phyloP scores from a whole-genome alignment of 441 rosid species.

The Euphorbia celastroides region DNA sequence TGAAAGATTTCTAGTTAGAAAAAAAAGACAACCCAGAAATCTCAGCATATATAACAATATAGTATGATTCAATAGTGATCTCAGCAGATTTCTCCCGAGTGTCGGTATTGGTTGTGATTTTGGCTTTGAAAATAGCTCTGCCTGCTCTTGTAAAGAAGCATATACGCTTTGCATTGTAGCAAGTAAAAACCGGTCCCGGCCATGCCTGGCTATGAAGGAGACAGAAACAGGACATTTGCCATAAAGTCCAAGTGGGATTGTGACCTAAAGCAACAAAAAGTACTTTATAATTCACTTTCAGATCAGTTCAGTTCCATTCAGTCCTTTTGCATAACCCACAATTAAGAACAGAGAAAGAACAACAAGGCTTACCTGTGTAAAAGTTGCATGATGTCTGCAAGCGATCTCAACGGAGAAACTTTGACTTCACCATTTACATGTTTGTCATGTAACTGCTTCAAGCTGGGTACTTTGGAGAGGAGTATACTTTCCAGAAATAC shows the following conservation, averaged over 20 bases:
- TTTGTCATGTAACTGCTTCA: constrained; percentile 53
- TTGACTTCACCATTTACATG: constrained; percentile 42
- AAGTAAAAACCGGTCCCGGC: constrained; percentile 87
- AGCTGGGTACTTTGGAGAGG: constrained; percentile 72
- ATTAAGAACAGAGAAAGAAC: not conserved
- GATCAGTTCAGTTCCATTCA: too few relatives aligned
- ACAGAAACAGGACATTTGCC: too few relatives aligned
- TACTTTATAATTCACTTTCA: constrained; percentile 5
- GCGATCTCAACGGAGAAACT: constrained; percentile 41
- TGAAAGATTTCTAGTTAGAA: constrained; percentile 46
- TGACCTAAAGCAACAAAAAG: constrained; percentile 51
- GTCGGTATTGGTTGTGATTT: constrained; percentile 38
- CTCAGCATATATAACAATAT: not conserved
- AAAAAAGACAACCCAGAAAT: not conserved
- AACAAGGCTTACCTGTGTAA: constrained; percentile 54
- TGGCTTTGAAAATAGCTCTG: constrained; percentile 40
- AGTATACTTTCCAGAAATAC: constrained; percentile 57
- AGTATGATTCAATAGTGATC: constrained; percentile 34
- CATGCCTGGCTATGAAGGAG: constrained; percentile 81
- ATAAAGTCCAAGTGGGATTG: too few relatives aligned
- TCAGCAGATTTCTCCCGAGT: constrained; percentile 62
- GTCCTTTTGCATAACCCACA: not conserved
- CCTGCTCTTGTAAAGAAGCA: constrained; percentile 67
- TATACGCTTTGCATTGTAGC: constrained; percentile 70
- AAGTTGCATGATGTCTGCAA: constrained; percentile 54